Evolutionary conservation across 176 grass and related monocot species (phyloP).

Genomic region (Cenchrus americanus): DNA sequence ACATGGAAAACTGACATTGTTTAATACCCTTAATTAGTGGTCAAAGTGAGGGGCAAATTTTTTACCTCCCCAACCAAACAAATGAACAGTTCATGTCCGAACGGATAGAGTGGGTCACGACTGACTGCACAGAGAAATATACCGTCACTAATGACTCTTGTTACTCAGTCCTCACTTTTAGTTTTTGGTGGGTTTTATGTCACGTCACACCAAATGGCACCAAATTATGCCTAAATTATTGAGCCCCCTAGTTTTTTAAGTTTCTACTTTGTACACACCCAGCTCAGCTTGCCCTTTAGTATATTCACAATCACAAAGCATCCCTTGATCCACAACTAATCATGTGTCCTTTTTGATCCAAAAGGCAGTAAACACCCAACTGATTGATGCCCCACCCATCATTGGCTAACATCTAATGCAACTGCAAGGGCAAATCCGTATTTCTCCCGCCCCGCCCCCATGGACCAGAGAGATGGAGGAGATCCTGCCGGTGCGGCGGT

Average conservation of each 20-base stretch:
- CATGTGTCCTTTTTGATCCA: neutral
- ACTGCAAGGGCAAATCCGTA: neutral
- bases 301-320: slow-evolving; percentile 34
- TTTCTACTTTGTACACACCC: too few relatives aligned
- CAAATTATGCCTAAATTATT: slow-evolving; percentile 9
- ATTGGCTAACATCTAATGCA: neutral
- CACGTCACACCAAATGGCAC: slow-evolving; percentile 37
- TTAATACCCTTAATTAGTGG: too few relatives aligned
- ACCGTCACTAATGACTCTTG: neutral
- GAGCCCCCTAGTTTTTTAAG: neutral
- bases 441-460: neutral
- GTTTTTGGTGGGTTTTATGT: slow-evolving; percentile 36
- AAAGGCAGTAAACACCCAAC: neutral
- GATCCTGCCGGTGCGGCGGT: neutral
- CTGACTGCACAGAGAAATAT: neutral
- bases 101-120: neutral
- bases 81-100: neutral
- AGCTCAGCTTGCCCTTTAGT: slow-evolving; percentile 31
- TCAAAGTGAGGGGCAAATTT: too few relatives aligned
- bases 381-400: neutral
- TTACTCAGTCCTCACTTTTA: neutral
- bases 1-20: too few relatives aligned
- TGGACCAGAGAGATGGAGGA: too few relatives aligned
- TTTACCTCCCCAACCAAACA: too few relatives aligned
- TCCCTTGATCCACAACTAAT: slow-evolving; percentile 5